A percentile compares a stretch with the other conserved stretches of the same genome.
These are phyloP conservation scores for Cyclanthera cordifolia DNA, from an alignment of 306 rosid genomes.

Conservation along the genomic window DNA sequence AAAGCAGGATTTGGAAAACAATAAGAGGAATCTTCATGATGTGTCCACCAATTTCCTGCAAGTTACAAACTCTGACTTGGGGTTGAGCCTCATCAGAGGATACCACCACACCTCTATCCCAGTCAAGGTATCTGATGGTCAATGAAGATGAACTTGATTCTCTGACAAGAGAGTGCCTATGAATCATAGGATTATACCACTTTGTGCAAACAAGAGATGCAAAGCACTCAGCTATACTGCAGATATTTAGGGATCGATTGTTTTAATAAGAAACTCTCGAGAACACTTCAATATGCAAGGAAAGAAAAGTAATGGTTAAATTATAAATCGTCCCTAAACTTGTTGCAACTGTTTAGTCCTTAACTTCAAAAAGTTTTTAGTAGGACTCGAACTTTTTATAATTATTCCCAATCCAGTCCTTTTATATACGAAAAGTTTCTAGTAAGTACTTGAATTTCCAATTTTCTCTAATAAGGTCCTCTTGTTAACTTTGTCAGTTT, in stretches of 20 bases:
- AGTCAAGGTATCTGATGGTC: constrained; percentile 48
- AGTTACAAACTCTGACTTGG: constrained; percentile 42
- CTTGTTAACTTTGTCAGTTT: neutral
- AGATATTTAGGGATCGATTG: neutral
- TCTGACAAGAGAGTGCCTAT: constrained; percentile 42
- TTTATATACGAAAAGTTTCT: neutral
- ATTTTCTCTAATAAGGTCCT: neutral
- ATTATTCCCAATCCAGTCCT: neutral
- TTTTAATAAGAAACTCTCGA: constrained; percentile 10
- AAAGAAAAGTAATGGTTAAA: neutral
- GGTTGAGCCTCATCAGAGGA: constrained; percentile 49
- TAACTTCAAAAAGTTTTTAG: neutral
- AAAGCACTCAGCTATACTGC: constrained; percentile 94
- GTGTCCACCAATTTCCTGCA: constrained; percentile 84
- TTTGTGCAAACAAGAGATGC: constrained; percentile 90
- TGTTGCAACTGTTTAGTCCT: neutral
- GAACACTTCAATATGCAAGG: constrained; percentile 12
- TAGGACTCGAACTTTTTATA: neutral
- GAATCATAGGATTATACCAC: constrained; percentile 91
- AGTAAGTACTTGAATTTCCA: neutral
- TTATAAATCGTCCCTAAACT: neutral
- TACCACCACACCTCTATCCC: constrained; percentile 62
- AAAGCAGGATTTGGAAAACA: constrained; percentile 58
- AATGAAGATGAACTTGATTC: constrained; percentile 52
- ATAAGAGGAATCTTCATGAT: constrained; percentile 75